Evolutionary conservation across 768 basidiomycete genomes (phyloP).

Genomic region (Termitomyces sp.): DNA sequence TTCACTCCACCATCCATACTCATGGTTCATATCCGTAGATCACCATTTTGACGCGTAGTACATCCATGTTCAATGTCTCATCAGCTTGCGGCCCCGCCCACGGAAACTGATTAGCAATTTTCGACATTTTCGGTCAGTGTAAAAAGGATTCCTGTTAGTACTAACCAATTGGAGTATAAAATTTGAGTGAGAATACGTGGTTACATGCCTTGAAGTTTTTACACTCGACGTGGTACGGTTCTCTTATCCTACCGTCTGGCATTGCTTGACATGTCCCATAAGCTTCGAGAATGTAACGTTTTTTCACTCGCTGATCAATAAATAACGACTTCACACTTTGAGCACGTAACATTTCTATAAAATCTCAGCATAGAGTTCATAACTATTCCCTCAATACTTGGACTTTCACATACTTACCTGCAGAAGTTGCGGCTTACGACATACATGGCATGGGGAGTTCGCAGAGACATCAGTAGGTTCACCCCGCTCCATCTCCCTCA

Average conservation of each 20-base stretch:
- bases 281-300: background rate
- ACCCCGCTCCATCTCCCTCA: background rate
- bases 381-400: background rate
- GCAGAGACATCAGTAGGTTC: background rate
- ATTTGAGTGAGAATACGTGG: background rate
- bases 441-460: background rate
- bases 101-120: conserved; percentile 22
- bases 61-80: conserved; percentile 14
- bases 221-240: conserved; percentile 4
- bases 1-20: conserved; percentile 39
- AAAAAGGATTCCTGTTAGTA: background rate
- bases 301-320: conserved; percentile 12
- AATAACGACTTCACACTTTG: conserved; percentile 6
- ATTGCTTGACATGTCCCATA: conserved; percentile 1
- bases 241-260: background rate
- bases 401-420: background rate
- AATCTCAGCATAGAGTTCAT: background rate
- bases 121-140: conserved; percentile 15
- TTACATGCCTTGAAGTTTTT: conserved; percentile 2
- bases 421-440: background rate
- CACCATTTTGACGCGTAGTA: conserved; percentile 14
- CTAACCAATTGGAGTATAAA: background rate
- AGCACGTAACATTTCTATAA: conserved; percentile 9
- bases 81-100: conserved; percentile 20
- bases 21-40: conserved; percentile 32